Evolutionary conservation across 2,329 filamentous ascomycete genomes (phyloP), one percentile per base, ranked within the genome.

Genomic region (Beauveria sp.): DNA sequence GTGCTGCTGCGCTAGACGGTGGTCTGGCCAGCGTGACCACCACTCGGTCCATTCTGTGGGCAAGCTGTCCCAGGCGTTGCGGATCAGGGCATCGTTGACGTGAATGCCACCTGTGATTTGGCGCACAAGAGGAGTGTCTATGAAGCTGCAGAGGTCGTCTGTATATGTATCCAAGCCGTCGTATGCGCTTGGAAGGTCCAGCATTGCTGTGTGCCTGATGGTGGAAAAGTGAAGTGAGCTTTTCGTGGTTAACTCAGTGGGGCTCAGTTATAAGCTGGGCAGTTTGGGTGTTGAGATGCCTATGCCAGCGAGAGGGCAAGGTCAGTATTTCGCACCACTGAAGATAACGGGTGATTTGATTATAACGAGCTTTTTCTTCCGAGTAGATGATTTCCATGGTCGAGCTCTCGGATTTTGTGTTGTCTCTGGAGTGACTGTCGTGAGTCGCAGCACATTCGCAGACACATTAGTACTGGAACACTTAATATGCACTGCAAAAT

Each of bases 101-200:
- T 73, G 71, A 34, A 73, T 69, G n/a, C 68, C 71, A 3, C 71
- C 71, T 1, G 70, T 71, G 38, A 73, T 68, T 34, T 73, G 71
- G 7, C 66, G 69, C 12, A 72, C 65, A 14, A 73, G 61, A 5
- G 71, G 65, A 7, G 69, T 65, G 5, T 62, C 46, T n/a, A 70
- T 62, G 34, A 73, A 71, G 1, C 58, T 43, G 6, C 58, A 60
- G 0, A 73, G 63, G 7, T 67, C 56, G 2, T 66, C 38, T 3
- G 68, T 66, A 50, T 72, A 71, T 24, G 56, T 47, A 30, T 65
- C 51, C 12, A 67, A 40, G 59, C 49, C 65, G 46, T 53, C 40
- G 40, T 66, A 66, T 9, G 62, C 61, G 16, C 28, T 30, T n/a
- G 66, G 65, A 16, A 67, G 42, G 47, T 40, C 40, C 16, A 64